Evolutionary conservation across 371 early-diverging fungal genomes (phyloP).

Genomic region (Mortierella sp.): DNA sequence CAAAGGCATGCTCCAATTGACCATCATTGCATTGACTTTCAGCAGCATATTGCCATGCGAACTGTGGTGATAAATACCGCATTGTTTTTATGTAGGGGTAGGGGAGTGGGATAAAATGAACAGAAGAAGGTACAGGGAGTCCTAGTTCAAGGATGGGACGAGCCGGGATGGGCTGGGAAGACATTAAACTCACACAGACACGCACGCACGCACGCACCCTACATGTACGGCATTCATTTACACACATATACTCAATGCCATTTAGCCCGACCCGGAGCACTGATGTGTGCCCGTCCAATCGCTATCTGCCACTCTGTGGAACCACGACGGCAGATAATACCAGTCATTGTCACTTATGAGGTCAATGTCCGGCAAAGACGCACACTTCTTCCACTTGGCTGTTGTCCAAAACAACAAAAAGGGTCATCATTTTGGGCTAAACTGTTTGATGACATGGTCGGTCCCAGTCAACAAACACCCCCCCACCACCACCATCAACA

Average conservation of each 20-base stretch:
- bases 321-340: neutral
- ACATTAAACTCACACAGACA: neutral
- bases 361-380: too few species aligned
- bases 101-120: neutral
- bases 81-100: neutral
- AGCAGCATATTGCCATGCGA: too few species aligned
- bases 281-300: neutral
- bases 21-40: too few species aligned
- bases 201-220: conserved; percentile 8
- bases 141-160: conserved; percentile 10
- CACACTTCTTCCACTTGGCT: too few species aligned
- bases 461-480: neutral
- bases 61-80: neutral
- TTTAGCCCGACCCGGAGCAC: neutral
- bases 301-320: neutral
- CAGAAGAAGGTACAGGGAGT: neutral
- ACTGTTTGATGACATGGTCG: neutral
- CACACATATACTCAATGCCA: too few species aligned
- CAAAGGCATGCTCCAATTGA: too few species aligned
- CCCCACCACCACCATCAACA: neutral
- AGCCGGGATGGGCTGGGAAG: conserved; percentile 28
- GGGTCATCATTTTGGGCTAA: neutral
- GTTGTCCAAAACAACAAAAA: neutral
- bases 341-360: neutral
- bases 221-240: neutral